Evolutionary conservation across 2,329 filamentous ascomycete species (phyloP).

Genomic region (Colletotrichum sp.): DNA sequence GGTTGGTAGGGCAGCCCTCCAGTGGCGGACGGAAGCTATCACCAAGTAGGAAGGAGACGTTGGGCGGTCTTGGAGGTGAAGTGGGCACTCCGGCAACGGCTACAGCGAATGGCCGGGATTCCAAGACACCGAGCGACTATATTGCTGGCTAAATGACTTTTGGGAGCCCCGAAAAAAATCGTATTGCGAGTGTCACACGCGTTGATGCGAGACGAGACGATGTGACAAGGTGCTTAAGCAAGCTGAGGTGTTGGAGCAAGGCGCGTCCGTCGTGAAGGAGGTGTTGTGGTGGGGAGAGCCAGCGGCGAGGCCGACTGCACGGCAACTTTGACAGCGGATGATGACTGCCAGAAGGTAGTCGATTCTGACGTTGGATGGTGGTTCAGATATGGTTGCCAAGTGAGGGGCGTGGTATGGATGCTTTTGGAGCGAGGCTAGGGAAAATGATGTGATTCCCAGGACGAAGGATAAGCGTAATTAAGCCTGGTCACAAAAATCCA

Average conservation of each 20-base stretch:
- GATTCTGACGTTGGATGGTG: background rate
- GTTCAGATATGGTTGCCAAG: background rate
- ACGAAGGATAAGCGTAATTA: background rate
- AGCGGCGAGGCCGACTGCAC: background rate
- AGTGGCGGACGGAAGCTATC: constrained; percentile 6
- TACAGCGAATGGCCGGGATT: background rate
- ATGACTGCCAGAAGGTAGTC: background rate
- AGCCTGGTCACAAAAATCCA: background rate
- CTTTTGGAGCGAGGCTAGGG: background rate
- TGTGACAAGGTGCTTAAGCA: background rate
- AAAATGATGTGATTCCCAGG: background rate
- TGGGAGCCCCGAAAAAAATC: background rate
- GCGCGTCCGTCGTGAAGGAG: background rate
- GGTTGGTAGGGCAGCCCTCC: background rate
- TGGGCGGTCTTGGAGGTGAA: background rate
- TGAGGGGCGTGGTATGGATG: background rate
- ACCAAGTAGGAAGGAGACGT: constrained; percentile 23
- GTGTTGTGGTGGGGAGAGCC: background rate
- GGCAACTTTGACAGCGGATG: background rate
- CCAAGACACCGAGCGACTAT: background rate
- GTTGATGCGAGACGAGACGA: background rate
- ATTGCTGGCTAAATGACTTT: background rate
- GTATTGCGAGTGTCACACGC: background rate
- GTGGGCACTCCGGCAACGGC: constrained; percentile 6
- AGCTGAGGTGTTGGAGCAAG: background rate